Evolutionary conservation across 371 early-diverging fungal genomes (phyloP).

Genomic region (Mortierella sp.): DNA sequence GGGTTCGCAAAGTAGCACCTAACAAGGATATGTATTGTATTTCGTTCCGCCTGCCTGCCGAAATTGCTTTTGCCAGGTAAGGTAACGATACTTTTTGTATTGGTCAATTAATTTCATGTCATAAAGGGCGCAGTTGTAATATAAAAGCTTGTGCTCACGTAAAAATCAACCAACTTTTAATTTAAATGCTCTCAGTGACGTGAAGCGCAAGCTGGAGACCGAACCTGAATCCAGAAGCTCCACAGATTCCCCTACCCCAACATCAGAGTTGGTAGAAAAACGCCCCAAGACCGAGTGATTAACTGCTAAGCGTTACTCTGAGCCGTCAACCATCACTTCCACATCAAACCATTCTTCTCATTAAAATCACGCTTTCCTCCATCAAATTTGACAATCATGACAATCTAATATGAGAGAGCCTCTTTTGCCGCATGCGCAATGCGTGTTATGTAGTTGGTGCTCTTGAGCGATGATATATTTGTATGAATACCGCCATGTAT

Average conservation of each 20-base stretch:
- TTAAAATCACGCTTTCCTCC: background rate
- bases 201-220: constrained; percentile 46
- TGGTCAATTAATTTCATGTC: no score
- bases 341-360: background rate
- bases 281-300: constrained; percentile 38
- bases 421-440: no score
- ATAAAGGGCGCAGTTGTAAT: background rate
- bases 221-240: constrained; percentile 6
- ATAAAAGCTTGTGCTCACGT: background rate
- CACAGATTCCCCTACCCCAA: constrained; percentile 5
- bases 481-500: background rate
- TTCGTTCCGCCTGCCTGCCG: constrained; percentile 79
- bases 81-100: constrained; percentile 32
- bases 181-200: constrained; percentile 30
- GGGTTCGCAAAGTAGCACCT: constrained; percentile 96
- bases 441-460: no score
- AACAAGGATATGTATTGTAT: constrained; percentile 98
- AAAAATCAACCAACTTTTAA: background rate
- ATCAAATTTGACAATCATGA: background rate
- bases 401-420: background rate
- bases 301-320: no score
- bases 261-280: constrained; percentile 36
- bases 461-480: constrained; percentile 6
- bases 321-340: no score
- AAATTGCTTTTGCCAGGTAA: constrained; percentile 60